A percentile compares a stretch with the other conserved stretches of the same genome.
Conservation (phyloP, 129 eudicot species). For the Saposhnikovia divaricata region DNA sequence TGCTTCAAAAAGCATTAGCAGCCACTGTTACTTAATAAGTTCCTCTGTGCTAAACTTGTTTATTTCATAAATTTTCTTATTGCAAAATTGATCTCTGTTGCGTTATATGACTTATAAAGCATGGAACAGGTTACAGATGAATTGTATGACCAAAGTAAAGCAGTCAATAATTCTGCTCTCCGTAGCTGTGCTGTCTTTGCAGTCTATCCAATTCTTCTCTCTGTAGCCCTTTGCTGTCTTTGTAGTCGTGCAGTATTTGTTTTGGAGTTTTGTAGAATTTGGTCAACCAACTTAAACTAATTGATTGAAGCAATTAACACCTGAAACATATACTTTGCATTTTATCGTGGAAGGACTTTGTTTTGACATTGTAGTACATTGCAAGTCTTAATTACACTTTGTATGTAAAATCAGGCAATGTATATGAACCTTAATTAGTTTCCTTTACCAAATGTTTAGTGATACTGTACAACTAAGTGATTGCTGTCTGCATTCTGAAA, state of each 20-base stretch:
- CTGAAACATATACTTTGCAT: neutral
- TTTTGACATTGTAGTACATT: neutral
- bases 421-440: no score
- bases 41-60: neutral
- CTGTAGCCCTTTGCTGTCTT: neutral
- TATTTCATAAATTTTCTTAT: no score
- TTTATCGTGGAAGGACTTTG: neutral
- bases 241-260: neutral
- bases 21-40: neutral
- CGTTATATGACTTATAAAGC: no score
- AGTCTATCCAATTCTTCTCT: neutral
- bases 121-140: no score
- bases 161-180: no score
- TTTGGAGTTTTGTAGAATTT: no score
- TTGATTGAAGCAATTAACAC: no score
- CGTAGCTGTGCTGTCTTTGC: no score
- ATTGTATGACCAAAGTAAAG: no score
- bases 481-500: neutral
- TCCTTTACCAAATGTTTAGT: neutral
- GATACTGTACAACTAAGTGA: no score
- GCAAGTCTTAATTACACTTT: neutral
- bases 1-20: neutral
- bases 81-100: no score
- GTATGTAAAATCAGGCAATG: neutral
- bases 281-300: no score